Evolutionary conservation across 345 rosid genomes (phyloP), one percentile per base, ranked within the genome.

Genomic region (Brassica incana): DNA sequence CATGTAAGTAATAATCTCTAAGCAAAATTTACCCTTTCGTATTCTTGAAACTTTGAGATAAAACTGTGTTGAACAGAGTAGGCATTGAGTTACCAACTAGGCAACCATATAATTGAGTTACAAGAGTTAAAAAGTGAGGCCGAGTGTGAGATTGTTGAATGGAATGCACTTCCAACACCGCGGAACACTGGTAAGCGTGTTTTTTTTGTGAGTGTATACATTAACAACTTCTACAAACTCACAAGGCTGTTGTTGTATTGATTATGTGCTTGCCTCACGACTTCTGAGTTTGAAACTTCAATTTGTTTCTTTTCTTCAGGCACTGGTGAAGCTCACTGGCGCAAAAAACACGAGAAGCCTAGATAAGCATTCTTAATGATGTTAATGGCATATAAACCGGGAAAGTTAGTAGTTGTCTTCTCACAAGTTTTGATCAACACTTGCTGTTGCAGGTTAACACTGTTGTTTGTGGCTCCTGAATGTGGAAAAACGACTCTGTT

Each of bases 381-480:
- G 88, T 83, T 27, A 85, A 84, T 64, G 97, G 97, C 69, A 73
- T 62, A 81, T 91, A 89, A 85, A 64, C 95, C 98, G 0, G 88
- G 90, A 86, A 88, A 93, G 98, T 91, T 71, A 5, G 70, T 73
- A 12, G 5, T 64, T 63, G 65, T 69, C 60, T 63, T 52, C 61
- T 54, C 40, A 30, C 30, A 50, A 64, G 32, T 70, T 35, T 69
- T 69, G 15, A 70, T 40, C 72, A 60, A 43, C 38, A 10, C 5
- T 75, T 65, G 23, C 1, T 40, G 12, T 14, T 25, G 64, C 68
- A 88, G 97, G 79, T 84, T 90, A 90, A 89, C 95, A 69, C 77
- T 92, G 60, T 80, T 92, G 78, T 92, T 92, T 75, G 97, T 95
- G 38, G 94, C 96, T 33, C 97, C 96, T 50, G 92, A 96, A 16